A percentile compares a stretch with the other conserved stretches of the same genome.
phyloP scores from a whole-genome alignment of 495 filamentous ascomycete genomes.

The Lophium mytilinum region DNA sequence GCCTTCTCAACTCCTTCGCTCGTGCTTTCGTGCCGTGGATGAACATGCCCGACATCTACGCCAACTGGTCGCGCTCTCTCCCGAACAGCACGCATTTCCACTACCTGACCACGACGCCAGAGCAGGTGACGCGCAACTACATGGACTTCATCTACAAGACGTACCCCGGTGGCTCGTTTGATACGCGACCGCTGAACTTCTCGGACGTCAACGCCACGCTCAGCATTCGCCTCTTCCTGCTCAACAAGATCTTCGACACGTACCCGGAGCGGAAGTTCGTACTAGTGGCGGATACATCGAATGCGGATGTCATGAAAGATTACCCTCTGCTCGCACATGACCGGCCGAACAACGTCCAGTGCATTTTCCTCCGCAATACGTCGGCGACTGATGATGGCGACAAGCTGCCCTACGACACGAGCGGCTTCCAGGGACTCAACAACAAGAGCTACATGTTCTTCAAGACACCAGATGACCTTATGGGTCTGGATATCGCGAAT shows the following conservation, averaged over 20 bases:
- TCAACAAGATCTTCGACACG: conserved; percentile 64
- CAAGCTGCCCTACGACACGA: conserved; percentile 67
- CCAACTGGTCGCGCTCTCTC: conserved; percentile 54
- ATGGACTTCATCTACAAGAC: conserved; percentile 72
- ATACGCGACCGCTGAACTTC: conserved; percentile 73
- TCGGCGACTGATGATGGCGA: conserved; percentile 52
- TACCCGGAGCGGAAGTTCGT: conserved; percentile 69
- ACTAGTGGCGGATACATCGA: conserved; percentile 68
- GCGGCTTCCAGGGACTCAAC: conserved; percentile 55
- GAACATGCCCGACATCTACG: conserved; percentile 71
- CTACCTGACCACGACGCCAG: conserved; percentile 76
- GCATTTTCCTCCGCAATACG: conserved; percentile 72
- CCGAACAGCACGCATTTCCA: conserved; percentile 64
- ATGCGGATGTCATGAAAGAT: conserved; percentile 67
- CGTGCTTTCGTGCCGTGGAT: conserved; percentile 61
- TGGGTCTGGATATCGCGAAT: conserved; percentile 55
- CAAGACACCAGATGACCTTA: conserved; percentile 58
- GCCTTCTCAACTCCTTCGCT: conserved; percentile 70
- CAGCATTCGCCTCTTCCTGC: conserved; percentile 56
- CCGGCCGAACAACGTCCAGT: conserved; percentile 64
- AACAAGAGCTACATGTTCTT: conserved; percentile 73
- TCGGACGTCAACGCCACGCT: conserved; percentile 63
- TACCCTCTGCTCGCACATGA: conserved; percentile 59
- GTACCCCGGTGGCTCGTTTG: conserved; percentile 64
- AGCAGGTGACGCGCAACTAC: conserved; percentile 69